phyloP scores from a whole-genome alignment of 2,329 filamentous ascomycete genomes.

The Colletotrichum musae region DNA sequence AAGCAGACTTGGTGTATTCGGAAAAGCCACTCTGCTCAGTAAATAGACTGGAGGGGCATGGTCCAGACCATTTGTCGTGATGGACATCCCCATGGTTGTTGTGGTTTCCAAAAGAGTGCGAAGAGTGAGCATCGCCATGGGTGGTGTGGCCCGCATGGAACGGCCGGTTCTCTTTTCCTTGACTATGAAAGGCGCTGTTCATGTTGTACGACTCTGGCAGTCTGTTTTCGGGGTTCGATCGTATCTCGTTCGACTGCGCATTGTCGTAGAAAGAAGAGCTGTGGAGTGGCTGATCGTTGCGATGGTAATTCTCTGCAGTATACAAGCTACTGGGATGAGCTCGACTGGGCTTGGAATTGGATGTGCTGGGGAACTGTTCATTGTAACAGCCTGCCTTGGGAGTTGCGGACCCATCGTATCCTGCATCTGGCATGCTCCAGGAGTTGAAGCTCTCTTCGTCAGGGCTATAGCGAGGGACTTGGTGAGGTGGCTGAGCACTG shows the following conservation, averaged over 20 bases:
- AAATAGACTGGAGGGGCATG: not conserved
- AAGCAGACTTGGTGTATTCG: not conserved
- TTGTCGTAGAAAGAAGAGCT: not conserved
- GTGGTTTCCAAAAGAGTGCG: not conserved
- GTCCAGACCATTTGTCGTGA: not conserved
- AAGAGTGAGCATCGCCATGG: not conserved
- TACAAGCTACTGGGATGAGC: slow-evolving; percentile 2
- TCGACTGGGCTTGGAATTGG: not conserved
- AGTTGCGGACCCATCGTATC: not conserved
- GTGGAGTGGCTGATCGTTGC: not conserved
- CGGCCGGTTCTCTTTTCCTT: slow-evolving; percentile 32
- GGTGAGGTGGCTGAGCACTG: slow-evolving; percentile 9
- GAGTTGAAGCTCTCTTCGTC: slow-evolving; percentile 39
- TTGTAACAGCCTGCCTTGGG: not conserved
- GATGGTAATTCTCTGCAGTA: not conserved
- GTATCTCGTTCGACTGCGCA: not conserved
- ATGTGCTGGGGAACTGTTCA: not conserved
- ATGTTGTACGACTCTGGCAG: not conserved
- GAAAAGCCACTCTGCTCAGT: not conserved
- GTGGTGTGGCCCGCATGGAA: not conserved
- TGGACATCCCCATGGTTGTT: not conserved
- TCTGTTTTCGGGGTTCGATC: slow-evolving; percentile 9
- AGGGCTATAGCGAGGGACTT: not conserved
- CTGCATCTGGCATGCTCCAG: slow-evolving; percentile 17
- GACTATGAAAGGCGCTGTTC: not conserved